phyloP scores from a whole-genome alignment of 2,329 filamentous ascomycete species.

The Cryphonectria carpinicola region DNA sequence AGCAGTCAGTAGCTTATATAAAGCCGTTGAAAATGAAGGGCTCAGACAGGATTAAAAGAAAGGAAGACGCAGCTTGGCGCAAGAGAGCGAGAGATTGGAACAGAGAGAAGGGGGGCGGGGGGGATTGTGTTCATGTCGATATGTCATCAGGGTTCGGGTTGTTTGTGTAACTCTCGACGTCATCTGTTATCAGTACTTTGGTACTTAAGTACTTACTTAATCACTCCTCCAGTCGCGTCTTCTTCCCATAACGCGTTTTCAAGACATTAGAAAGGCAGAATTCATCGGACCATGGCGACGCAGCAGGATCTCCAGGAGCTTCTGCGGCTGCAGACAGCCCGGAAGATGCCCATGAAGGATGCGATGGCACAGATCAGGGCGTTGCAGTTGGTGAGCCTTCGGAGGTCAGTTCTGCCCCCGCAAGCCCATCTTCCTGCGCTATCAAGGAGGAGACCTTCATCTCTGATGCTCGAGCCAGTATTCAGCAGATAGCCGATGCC shows the following conservation, averaged over 20 bases:
- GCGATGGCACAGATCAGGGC: conserved; percentile 63
- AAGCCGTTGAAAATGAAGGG: no score
- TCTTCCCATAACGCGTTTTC: background rate
- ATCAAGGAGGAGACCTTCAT: background rate
- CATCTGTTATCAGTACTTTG: background rate
- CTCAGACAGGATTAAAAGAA: no score
- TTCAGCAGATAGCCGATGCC: conserved; percentile 58
- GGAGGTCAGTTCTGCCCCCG: conserved; percentile 51
- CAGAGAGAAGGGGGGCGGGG: no score
- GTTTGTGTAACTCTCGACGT: background rate
- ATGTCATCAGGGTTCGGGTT: conserved; percentile 3
- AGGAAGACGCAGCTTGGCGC: background rate
- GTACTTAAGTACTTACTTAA: no score
- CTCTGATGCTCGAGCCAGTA: conserved; percentile 41
- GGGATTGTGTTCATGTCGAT: no score
- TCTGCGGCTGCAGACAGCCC: conserved; percentile 61
- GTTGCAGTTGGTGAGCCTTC: conserved; percentile 57
- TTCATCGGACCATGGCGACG: conserved; percentile 48
- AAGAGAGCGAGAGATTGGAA: no score
- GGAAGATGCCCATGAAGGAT: conserved; percentile 62
- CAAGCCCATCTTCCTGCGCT: background rate
- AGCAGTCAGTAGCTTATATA: no score
- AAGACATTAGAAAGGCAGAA: no score
- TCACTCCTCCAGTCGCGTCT: background rate
- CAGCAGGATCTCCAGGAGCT: conserved; percentile 65